These are phyloP conservation scores for Penicillium sp. DNA, from an alignment of 2,329 filamentous ascomycete species.

Conservation along the genomic window DNA sequence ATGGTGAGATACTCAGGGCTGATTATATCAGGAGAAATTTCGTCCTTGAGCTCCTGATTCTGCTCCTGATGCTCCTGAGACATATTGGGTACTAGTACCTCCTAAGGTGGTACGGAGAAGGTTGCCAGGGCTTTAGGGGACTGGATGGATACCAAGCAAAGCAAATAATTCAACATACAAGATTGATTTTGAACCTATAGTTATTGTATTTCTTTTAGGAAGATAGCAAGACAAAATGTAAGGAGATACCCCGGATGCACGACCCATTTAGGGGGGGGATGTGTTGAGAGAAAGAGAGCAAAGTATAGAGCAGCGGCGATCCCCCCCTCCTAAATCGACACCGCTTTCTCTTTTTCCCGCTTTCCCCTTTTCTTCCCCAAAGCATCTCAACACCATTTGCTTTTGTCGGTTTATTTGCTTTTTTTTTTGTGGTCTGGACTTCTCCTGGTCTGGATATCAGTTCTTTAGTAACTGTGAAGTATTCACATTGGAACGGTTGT, in stretches of 20 bases:
- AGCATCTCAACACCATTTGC: neutral
- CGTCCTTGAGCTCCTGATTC: neutral
- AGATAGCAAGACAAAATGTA: neutral
- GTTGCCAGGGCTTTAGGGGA: too few relatives aligned
- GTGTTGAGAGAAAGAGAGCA: neutral
- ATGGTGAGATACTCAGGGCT: neutral
- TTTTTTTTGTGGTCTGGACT: constrained; percentile 11
- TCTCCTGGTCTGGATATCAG: constrained; percentile 12
- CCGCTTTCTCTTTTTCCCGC: constrained; percentile 25
- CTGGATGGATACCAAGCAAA: neutral
- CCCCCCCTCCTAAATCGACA: constrained; percentile 22
- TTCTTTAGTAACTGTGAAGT: neutral
- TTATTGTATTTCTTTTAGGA: neutral
- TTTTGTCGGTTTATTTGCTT: constrained; percentile 17
- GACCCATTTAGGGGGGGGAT: constrained; percentile 1
- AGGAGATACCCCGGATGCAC: constrained; percentile 7
- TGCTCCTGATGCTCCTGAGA: neutral
- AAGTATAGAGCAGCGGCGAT: constrained; percentile 20
- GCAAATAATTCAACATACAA: neutral
- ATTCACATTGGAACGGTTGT: constrained; percentile 1
- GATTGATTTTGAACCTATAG: neutral
- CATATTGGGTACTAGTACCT: neutral
- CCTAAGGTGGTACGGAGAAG: neutral
- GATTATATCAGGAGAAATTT: neutral
- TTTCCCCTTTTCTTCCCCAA: constrained; percentile 19